Conservation (phyloP, 257 asterid genomes). For the Misopates orontium region DNA sequence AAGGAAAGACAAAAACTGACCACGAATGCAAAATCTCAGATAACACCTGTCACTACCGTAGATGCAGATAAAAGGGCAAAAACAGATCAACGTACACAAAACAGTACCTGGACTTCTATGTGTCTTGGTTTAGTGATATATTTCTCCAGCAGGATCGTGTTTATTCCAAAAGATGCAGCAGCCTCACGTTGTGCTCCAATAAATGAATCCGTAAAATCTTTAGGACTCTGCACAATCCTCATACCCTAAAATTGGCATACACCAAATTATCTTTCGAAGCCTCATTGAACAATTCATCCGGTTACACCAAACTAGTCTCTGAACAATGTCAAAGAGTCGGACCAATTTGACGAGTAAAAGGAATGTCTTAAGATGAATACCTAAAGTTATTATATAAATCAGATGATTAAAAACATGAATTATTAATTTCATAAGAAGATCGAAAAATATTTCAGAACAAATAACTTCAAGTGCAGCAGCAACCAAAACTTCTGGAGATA, state of each 20-base stretch:
- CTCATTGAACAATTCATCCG: conserved; percentile 9
- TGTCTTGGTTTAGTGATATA: conserved; percentile 94
- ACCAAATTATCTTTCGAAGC: conserved; percentile 23
- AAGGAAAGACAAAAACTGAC: conserved; percentile 13
- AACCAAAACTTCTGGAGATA: not conserved
- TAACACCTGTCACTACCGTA: conserved; percentile 1
- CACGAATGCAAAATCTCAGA: not conserved
- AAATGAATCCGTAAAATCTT: conserved; percentile 82
- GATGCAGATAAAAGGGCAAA: conserved; percentile 7
- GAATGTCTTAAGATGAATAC: conserved; percentile 3
- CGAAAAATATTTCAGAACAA: not conserved
- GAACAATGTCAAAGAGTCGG: conserved; percentile 9
- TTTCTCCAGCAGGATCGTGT: conserved; percentile 90
- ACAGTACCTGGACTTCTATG: conserved; percentile 95
- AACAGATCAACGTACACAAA: conserved; percentile 25
- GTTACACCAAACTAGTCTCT: conserved; percentile 21
- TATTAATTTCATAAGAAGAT: not conserved
- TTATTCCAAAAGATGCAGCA: conserved; percentile 95
- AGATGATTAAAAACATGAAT: conserved; percentile 8
- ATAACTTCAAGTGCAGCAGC: conserved; percentile 16
- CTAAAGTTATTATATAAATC: not conserved
- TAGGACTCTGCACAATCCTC: conserved; percentile 86
- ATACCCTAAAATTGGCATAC: conserved; percentile 65
- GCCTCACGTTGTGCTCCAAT: conserved; percentile 99
- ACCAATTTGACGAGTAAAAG: conserved; percentile 16